These are phyloP conservation scores for Talaromyces sp. DNA, from an alignment of 2,329 filamentous ascomycete genomes.

Conservation along the genomic window DNA sequence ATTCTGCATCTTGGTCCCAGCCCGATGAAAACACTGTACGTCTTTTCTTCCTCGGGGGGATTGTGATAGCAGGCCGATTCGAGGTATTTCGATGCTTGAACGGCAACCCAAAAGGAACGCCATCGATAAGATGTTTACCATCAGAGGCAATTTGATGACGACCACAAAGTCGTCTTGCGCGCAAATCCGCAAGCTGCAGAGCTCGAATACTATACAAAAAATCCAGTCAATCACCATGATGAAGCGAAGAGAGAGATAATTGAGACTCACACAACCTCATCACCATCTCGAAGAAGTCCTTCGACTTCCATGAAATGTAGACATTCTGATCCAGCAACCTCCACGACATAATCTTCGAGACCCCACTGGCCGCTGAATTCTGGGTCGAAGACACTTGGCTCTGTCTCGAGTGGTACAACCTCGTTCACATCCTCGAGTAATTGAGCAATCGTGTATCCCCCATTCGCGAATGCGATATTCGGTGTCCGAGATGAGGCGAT, in stretches of 20 bases:
- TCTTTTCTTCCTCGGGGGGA: constrained; percentile 74
- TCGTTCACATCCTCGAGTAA: constrained; percentile 79
- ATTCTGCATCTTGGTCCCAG: constrained; percentile 28
- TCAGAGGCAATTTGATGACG: constrained; percentile 78
- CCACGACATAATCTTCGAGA: constrained; percentile 85
- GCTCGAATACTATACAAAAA: constrained; percentile 68
- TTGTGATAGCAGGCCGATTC: constrained; percentile 67
- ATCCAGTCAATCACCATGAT: constrained; percentile 10
- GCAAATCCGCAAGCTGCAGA: constrained; percentile 73
- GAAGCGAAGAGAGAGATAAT: not conserved
- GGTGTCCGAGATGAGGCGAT: constrained; percentile 37
- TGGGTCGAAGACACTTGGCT: constrained; percentile 36
- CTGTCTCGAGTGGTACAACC: constrained; percentile 76
- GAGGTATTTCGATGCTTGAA: constrained; percentile 61
- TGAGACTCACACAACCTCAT: constrained; percentile 73
- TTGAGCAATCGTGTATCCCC: constrained; percentile 70
- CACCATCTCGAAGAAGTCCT: constrained; percentile 75
- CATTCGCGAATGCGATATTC: constrained; percentile 43
- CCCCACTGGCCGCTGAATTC: constrained; percentile 66
- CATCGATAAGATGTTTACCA: constrained; percentile 81
- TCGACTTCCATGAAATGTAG: constrained; percentile 78
- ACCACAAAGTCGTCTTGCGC: constrained; percentile 71
- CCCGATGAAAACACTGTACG: constrained; percentile 42
- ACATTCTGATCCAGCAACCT: constrained; percentile 82
- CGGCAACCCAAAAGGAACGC: constrained; percentile 78